These are phyloP conservation scores for Rheum nobile DNA, from an alignment of 148 eudicot species.

Conservation along the genomic window DNA sequence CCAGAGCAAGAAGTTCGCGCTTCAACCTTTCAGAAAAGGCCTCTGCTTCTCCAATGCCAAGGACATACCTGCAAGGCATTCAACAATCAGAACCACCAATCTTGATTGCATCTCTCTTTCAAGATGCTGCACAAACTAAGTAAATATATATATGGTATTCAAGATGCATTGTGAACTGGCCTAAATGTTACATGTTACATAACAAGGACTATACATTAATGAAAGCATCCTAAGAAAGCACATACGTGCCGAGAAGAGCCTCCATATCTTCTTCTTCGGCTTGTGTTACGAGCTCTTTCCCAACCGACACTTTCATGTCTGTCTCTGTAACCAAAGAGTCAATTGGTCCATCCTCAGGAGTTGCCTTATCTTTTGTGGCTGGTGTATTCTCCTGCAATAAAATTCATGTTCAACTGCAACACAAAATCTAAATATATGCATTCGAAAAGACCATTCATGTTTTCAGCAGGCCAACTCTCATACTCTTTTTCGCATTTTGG, in stretches of 20 bases:
- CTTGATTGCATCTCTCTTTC: too few relatives aligned
- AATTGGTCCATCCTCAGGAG: conserved; percentile 53
- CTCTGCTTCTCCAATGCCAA: conserved; percentile 99
- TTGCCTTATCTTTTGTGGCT: conserved; percentile 32
- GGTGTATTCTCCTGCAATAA: conserved; percentile 63
- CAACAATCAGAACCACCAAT: conserved; percentile 11
- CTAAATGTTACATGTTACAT: not conserved
- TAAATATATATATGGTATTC: too few relatives aligned
- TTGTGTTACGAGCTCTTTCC: conserved; percentile 85
- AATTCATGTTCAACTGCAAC: not conserved
- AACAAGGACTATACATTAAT: too few relatives aligned
- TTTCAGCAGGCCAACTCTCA: not conserved
- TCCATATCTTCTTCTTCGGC: conserved; percentile 99
- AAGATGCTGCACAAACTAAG: too few relatives aligned
- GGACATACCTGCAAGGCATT: conserved; percentile 59
- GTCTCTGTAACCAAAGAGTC: conserved; percentile 32
- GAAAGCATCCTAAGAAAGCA: not conserved
- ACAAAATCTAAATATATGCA: not conserved
- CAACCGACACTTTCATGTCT: conserved; percentile 79
- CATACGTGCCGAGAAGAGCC: conserved; percentile 91
- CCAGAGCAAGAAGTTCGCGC: conserved; percentile 95
- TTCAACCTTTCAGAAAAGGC: conserved; percentile 94
- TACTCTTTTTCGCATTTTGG: not conserved
- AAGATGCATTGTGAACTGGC: not conserved
- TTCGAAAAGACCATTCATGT: not conserved